phyloP scores from a whole-genome alignment of 78 protist species.

The Dictyostelium brefeldianum region DNA sequence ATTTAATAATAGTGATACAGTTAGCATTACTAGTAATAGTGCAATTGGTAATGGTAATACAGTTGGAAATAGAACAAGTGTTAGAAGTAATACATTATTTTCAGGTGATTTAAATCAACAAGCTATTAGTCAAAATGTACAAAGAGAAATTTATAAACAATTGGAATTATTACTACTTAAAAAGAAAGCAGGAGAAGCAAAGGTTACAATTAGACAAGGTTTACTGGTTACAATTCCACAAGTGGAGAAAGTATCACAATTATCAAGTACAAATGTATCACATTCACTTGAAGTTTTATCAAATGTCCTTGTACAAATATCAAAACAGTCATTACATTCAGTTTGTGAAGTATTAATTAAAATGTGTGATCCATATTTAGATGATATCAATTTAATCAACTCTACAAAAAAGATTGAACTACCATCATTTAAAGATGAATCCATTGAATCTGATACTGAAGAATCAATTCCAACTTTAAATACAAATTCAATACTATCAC shows the following conservation, averaged over 20 bases:
- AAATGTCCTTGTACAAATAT: slow-evolving; percentile 56
- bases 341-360: slow-evolving; percentile 50
- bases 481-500: background rate
- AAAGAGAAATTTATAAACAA: slow-evolving; percentile 60
- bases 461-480: background rate
- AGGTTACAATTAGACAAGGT: slow-evolving; percentile 53
- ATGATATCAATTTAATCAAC: slow-evolving; percentile 28
- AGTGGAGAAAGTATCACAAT: slow-evolving; percentile 40
- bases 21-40: background rate
- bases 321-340: slow-evolving; percentile 22
- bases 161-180: slow-evolving; percentile 44
- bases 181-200: slow-evolving; percentile 29
- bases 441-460: slow-evolving; percentile 48
- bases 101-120: slow-evolving; percentile 66
- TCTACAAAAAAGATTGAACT: background rate
- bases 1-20: too few relatives aligned
- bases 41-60: background rate
- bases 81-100: slow-evolving; percentile 45
- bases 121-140: slow-evolving; percentile 43
- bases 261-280: slow-evolving; percentile 1
- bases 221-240: slow-evolving; percentile 57
- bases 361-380: slow-evolving; percentile 70
- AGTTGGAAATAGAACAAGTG: background rate
- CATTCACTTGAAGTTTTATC: slow-evolving; percentile 56
- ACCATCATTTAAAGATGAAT: slow-evolving; percentile 66